Conservation (phyloP, 2,329 filamentous ascomycete genomes). For the Aspergillus eucalypticola region DNA sequence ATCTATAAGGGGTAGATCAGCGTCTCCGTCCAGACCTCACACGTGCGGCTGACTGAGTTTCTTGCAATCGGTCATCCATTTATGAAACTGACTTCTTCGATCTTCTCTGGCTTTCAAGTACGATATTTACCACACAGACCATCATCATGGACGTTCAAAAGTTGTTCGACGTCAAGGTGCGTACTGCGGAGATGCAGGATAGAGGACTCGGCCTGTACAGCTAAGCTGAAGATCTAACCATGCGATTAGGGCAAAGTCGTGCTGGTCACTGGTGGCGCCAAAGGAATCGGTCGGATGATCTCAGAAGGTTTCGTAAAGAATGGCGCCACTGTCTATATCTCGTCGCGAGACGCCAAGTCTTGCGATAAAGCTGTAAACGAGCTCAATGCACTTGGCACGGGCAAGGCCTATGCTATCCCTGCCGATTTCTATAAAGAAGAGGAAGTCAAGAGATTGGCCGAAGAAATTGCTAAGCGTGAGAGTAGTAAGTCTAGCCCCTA, state of each 20-base stretch:
- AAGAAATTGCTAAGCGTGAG: constrained; percentile 51
- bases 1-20: constrained; percentile 4
- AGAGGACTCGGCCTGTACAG: not conserved
- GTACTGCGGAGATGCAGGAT: constrained; percentile 10
- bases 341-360: constrained; percentile 54
- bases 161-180: constrained; percentile 63
- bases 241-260: constrained; percentile 44
- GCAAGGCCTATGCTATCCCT: constrained; percentile 53
- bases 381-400: constrained; percentile 54
- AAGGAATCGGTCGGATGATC: constrained; percentile 57
- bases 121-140: not conserved
- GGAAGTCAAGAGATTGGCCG: constrained; percentile 50
- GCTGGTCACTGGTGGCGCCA: constrained; percentile 54
- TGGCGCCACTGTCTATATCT: constrained; percentile 55
- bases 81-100: not conserved
- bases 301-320: constrained; percentile 56
- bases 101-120: not conserved
- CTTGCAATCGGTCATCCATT: not conserved
- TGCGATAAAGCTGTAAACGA: constrained; percentile 49
- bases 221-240: constrained; percentile 38
- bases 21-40: not conserved
- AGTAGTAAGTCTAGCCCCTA: constrained; percentile 52
- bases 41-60: not conserved
- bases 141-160: constrained; percentile 54
- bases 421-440: constrained; percentile 56